A percentile compares a stretch with the other conserved stretches of the same genome.
Conservation (phyloP, 495 filamentous ascomycete species). For the Xylaria longipes region DNA sequence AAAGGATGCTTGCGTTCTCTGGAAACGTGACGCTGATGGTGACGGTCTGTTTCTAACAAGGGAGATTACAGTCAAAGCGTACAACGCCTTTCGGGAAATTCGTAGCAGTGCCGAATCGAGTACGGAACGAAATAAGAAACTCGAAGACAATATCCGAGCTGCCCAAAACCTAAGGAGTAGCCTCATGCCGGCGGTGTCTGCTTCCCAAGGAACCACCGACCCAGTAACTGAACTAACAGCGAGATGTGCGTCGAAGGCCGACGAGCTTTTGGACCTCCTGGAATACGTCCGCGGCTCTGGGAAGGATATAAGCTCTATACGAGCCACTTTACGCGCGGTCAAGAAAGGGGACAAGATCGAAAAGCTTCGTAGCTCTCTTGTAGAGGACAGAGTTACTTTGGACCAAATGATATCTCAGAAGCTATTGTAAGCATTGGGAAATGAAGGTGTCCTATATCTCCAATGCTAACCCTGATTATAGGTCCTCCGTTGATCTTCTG, state of each 20-base stretch:
- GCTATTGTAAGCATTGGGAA: background rate
- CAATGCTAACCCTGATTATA: background rate
- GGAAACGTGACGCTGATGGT: background rate
- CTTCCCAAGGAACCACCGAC: background rate
- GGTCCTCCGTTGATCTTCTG: background rate
- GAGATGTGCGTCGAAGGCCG: background rate
- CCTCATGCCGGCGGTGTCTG: background rate
- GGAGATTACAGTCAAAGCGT: background rate
- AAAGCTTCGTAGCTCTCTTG: background rate
- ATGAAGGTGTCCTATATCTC: background rate
- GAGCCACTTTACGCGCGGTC: background rate
- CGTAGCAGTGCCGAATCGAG: background rate
- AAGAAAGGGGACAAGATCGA: background rate
- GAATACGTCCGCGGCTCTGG: conserved; percentile 6
- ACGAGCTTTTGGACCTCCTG: background rate
- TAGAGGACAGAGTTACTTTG: background rate
- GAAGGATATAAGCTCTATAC: background rate
- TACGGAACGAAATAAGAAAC: conserved; percentile 1
- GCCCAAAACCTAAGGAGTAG: background rate
- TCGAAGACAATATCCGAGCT: conserved; percentile 4
- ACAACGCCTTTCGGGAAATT: conserved; percentile 5
- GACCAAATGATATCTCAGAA: conserved; percentile 9
- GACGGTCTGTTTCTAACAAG: background rate
- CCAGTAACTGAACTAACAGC: background rate
- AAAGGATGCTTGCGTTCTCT: background rate